phyloP scores from a whole-genome alignment of 768 basidiomycete species.

The Pholiota molesta region DNA sequence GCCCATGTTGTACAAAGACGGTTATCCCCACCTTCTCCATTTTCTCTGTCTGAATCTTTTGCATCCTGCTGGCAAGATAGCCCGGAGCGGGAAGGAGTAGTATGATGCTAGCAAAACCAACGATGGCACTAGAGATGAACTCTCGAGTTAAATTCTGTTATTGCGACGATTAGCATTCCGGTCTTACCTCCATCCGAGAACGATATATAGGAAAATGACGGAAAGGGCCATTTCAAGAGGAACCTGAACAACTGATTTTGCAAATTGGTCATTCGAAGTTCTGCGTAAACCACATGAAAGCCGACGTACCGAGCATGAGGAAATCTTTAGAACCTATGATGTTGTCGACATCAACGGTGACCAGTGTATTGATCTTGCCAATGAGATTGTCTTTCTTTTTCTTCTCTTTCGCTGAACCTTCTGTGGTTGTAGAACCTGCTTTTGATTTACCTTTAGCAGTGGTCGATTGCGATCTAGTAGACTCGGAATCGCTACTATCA shows the following conservation, averaged over 20 bases:
- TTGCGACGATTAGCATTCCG: neutral
- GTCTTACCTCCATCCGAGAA: constrained; percentile 50
- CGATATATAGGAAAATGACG: constrained; percentile 44
- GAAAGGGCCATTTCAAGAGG: constrained; percentile 44
- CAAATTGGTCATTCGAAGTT: constrained; percentile 12
- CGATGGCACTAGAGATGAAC: constrained; percentile 18
- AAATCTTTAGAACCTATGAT: constrained; percentile 40
- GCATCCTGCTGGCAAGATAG: constrained; percentile 47
- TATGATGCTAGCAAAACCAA: constrained; percentile 54
- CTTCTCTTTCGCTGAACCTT: neutral
- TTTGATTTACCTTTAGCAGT: constrained; percentile 13
- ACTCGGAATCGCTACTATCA: neutral
- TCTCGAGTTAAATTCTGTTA: neutral
- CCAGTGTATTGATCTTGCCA: constrained; percentile 77
- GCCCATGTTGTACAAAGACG: neutral
- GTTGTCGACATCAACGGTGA: constrained; percentile 60
- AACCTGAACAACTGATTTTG: constrained; percentile 28
- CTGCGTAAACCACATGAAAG: neutral
- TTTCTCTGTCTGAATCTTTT: constrained; percentile 47
- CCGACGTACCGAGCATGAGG: constrained; percentile 27
- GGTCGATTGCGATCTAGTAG: constrained; percentile 1
- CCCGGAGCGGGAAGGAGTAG: constrained; percentile 62
- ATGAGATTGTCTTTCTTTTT: constrained; percentile 50
- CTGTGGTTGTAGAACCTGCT: neutral
- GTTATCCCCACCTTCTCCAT: constrained; percentile 36